These are phyloP conservation scores for Zygosaccharomyces bisporus DNA, from an alignment of 805 yeast species.

Conservation along the genomic window DNA sequence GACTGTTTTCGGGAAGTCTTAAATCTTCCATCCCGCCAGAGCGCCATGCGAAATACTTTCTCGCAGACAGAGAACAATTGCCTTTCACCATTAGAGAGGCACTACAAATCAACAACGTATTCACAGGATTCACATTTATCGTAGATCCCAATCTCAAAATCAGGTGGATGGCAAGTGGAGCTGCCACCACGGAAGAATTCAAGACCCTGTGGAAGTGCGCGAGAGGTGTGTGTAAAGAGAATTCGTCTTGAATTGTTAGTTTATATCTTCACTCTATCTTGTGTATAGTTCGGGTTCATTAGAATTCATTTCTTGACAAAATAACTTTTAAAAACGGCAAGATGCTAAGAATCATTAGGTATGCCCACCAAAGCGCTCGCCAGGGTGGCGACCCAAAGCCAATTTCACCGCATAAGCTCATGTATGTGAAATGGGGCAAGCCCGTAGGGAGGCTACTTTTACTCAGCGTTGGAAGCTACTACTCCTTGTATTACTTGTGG, in stretches of 20 bases:
- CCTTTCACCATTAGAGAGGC: conserved; percentile 54
- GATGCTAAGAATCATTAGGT: neutral
- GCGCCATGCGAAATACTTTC: conserved; percentile 56
- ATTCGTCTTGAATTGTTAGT: conserved; percentile 4
- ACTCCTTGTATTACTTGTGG: conserved; percentile 44
- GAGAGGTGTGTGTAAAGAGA: conserved; percentile 52
- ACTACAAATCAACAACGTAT: conserved; percentile 65
- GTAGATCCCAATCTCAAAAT: conserved; percentile 71
- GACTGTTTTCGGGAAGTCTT: conserved; percentile 46
- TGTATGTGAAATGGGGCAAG: conserved; percentile 45
- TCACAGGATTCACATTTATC: conserved; percentile 78
- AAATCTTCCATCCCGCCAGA: conserved; percentile 44
- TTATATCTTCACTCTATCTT: neutral
- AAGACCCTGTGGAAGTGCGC: conserved; percentile 63
- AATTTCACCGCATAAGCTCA: conserved; percentile 27
- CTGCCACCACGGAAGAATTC: conserved; percentile 63
- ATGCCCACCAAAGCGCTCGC: neutral
- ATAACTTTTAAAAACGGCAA: neutral
- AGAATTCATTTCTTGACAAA: neutral
- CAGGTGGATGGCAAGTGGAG: conserved; percentile 91
- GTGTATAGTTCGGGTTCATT: neutral
- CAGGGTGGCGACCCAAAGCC: neutral
- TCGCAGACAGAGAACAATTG: conserved; percentile 58
- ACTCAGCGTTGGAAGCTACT: conserved; percentile 46
- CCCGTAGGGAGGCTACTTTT: conserved; percentile 46